Conservation (phyloP, 306 rosid species). For the Glycine latifolia region DNA sequence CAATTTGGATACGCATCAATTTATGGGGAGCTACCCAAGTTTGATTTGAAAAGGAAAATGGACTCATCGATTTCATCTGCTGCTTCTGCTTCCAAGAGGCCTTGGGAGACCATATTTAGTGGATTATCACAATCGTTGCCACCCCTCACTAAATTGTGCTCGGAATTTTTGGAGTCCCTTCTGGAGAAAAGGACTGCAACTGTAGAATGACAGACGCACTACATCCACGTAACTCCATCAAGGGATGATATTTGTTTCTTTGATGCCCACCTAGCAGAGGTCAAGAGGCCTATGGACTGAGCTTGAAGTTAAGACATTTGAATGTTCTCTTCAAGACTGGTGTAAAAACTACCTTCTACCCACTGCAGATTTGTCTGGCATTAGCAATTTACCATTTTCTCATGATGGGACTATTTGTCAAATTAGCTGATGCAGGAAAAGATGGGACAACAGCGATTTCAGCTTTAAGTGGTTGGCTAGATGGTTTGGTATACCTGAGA, state of each 20-base stretch:
- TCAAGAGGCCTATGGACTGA: conserved; percentile 22
- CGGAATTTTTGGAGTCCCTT: conserved; percentile 77
- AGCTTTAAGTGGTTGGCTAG: conserved; percentile 32
- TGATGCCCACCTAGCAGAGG: conserved; percentile 25
- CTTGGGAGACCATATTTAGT: conserved; percentile 88
- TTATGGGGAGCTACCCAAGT: conserved; percentile 76
- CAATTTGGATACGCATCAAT: conserved; percentile 74
- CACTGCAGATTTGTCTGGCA: conserved; percentile 15
- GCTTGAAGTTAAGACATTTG: conserved; percentile 31
- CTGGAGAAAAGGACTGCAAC: conserved; percentile 64
- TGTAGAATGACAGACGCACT: conserved; percentile 54
- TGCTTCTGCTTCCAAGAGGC: conserved; percentile 81
- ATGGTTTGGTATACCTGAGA: conserved; percentile 18
- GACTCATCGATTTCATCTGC: conserved; percentile 51
- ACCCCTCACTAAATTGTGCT: conserved; percentile 84
- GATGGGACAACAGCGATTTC: conserved; percentile 29
- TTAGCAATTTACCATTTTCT: conserved; percentile 30
- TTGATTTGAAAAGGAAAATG: conserved; percentile 59
- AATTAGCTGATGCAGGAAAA: conserved; percentile 42
- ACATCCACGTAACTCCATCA: background rate
- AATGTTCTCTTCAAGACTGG: conserved; percentile 2
- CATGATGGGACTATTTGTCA: conserved; percentile 26
- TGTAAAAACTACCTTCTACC: background rate
- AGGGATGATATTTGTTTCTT: conserved; percentile 34
- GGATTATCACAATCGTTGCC: conserved; percentile 84